Percentiles rank a stretch among this genome's conserved stretches.
Evolutionary conservation across 371 early-diverging fungal species (phyloP).

Genomic region (Rhizopus arrhizus): DNA sequence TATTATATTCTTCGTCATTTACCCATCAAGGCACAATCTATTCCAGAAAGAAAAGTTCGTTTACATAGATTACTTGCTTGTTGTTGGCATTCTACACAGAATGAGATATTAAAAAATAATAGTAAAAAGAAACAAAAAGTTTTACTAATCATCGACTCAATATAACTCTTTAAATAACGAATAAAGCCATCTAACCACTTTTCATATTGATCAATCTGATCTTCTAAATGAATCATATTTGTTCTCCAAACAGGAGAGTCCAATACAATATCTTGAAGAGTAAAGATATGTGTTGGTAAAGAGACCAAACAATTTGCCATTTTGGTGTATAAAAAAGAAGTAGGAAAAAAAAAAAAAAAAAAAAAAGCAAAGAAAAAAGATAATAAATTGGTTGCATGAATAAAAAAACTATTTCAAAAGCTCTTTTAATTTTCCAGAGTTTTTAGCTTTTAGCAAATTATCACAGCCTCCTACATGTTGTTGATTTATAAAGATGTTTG

Average conservation of each 20-base stretch:
- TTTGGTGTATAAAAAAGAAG: neutral
- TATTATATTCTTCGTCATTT: neutral
- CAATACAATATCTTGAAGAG: slow-evolving; percentile 51
- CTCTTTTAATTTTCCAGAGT: slow-evolving; percentile 52
- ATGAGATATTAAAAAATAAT: neutral
- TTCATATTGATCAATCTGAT: slow-evolving; percentile 68
- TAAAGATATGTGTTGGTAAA: slow-evolving; percentile 38
- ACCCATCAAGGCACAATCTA: slow-evolving; percentile 47
- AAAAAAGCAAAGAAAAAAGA: neutral
- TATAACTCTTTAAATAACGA: slow-evolving; percentile 41
- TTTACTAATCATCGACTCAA: slow-evolving; percentile 50
- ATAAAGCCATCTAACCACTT: slow-evolving; percentile 64
- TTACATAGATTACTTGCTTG: slow-evolving; percentile 40
- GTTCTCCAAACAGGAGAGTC: slow-evolving; percentile 74
- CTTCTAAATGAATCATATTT: slow-evolving; percentile 63
- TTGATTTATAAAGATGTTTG: slow-evolving; percentile 81
- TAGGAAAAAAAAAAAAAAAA: neutral
- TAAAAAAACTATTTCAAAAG: slow-evolving; percentile 37
- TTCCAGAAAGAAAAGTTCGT: slow-evolving; percentile 30
- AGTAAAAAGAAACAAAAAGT: neutral
- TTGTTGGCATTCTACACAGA: slow-evolving; percentile 37
- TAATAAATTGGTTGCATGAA: neutral
- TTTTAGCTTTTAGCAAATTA: slow-evolving; percentile 56
- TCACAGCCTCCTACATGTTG: slow-evolving; percentile 83
- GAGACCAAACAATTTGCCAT: slow-evolving; percentile 21